Evolutionary conservation across 495 filamentous ascomycete genomes (phyloP), one percentile per base, ranked within the genome.

Genomic region (Penicillium mononematosum): DNA sequence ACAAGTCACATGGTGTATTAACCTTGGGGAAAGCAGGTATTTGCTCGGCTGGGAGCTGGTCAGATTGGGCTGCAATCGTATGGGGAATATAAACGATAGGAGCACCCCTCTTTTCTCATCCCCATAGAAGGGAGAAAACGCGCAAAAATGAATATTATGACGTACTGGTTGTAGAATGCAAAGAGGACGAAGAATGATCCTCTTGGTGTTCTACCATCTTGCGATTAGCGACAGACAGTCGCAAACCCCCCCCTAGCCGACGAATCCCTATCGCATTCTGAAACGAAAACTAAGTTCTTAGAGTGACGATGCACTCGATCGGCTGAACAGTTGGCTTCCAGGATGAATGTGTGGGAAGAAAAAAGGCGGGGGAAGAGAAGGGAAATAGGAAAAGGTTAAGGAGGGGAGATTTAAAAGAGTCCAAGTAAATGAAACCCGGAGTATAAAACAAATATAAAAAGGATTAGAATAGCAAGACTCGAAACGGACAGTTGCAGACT

Each of bases 121-220:
- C 43, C 51, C 34, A n/a, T 38, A 16, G 16, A 38, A 39, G 36
- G 9, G 49, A 50, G 22, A 45, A 27, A 45, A 39, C 20, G 20
- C 22, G 5, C 22, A 12, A 19, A 31, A 31, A n/a, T 4, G 32
- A 29, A 48, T 9, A 32, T 4, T 9, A 48, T 48, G 45, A 68
- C 75, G 55, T 72, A 78, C 76, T 75, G 59, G 62, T 71, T 55
- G 65, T 55, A 63, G 68, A 71, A 53, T 69, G 67, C 53, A 58
- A 51, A 64, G 67, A 55, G 59, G 65, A 67, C 27, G 7, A 29
- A 24, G 64, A 63, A 58, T 53, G 59, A 66, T 68, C 62, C 66
- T 70, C 71, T 55, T 71, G 71, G 60, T 63, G 66, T 69, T 72
- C 70, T 66, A 72, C 66, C 74, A 77, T 77, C 60, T 67, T 72